phyloP scores from a whole-genome alignment of 2,329 filamentous ascomycete species.

The Neofusicoccum umdonicola region DNA sequence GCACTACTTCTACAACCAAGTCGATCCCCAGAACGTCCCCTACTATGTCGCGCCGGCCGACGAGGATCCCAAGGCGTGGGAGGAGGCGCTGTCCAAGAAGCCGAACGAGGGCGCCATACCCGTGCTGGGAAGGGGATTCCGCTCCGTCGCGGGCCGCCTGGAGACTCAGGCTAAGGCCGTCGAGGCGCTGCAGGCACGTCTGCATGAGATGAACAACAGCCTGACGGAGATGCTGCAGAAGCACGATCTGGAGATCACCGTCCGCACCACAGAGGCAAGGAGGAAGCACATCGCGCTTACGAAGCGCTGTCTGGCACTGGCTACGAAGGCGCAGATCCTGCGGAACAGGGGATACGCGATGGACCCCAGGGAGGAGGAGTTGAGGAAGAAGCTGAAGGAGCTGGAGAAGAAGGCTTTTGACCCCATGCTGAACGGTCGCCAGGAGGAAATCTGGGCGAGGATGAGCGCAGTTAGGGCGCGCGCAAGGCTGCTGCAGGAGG shows the following conservation, averaged over 20 bases:
- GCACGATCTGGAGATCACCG: constrained; percentile 74
- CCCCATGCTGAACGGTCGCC: constrained; percentile 69
- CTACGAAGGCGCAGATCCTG: constrained; percentile 76
- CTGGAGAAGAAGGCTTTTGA: constrained; percentile 71
- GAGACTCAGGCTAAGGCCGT: constrained; percentile 70
- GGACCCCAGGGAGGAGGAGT: constrained; percentile 73
- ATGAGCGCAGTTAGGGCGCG: constrained; percentile 73
- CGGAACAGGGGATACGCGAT: constrained; percentile 79
- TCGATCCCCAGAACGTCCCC: constrained; percentile 70
- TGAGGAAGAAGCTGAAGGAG: constrained; percentile 67
- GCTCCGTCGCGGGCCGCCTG: constrained; percentile 68
- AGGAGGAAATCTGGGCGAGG: constrained; percentile 83
- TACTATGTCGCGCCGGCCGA: constrained; percentile 69
- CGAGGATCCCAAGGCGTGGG: constrained; percentile 78
- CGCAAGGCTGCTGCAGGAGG: constrained; percentile 68
- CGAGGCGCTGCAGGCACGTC: constrained; percentile 64
- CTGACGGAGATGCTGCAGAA: constrained; percentile 70
- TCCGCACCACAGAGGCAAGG: constrained; percentile 69
- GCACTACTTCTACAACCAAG: constrained; percentile 84
- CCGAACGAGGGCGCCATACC: constrained; percentile 74
- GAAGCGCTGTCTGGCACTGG: constrained; percentile 70
- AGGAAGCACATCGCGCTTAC: constrained; percentile 71
- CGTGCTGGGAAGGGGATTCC: constrained; percentile 72
- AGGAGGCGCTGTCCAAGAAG: constrained; percentile 77
- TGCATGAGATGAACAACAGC: constrained; percentile 77